These are phyloP conservation scores for Mariannaea elegans DNA, from an alignment of 2,329 filamentous ascomycete genomes.

Conservation along the genomic window DNA sequence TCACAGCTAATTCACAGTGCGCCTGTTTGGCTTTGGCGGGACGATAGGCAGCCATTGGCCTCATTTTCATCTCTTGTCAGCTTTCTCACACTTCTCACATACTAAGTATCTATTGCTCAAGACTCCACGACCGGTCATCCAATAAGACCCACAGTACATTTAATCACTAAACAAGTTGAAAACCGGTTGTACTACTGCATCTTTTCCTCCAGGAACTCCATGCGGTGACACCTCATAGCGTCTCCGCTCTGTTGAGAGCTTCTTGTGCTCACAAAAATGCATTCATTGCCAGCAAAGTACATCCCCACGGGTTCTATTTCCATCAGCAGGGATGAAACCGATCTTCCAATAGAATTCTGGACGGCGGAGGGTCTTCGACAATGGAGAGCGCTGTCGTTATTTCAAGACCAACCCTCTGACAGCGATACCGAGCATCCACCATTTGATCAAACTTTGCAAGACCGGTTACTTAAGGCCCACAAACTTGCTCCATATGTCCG, in stretches of 20 bases:
- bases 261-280: slow-evolving; percentile 24
- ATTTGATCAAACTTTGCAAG: slow-evolving; percentile 37
- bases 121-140: background rate
- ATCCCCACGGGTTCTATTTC: slow-evolving; percentile 54
- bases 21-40: background rate
- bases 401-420: slow-evolving; percentile 21
- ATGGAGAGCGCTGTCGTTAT: slow-evolving; percentile 43
- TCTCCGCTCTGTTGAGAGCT: background rate
- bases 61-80: background rate
- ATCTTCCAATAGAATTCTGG: slow-evolving; percentile 26
- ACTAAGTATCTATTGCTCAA: background rate
- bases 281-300: slow-evolving; percentile 37
- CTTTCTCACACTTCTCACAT: slow-evolving; percentile 4
- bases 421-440: background rate
- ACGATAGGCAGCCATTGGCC: slow-evolving; percentile 1
- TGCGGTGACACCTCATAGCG: background rate
- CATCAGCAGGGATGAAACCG: slow-evolving; percentile 36
- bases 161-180: too few relatives aligned
- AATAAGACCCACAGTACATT: too few relatives aligned
- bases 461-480: slow-evolving; percentile 39
- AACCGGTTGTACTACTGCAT: background rate
- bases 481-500: slow-evolving; percentile 34
- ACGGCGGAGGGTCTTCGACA: slow-evolving; percentile 8
- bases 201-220: background rate
- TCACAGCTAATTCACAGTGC: background rate